phyloP scores from a whole-genome alignment of 139 green algal genomes.

The Pseudopediastrum boryanum region DNA sequence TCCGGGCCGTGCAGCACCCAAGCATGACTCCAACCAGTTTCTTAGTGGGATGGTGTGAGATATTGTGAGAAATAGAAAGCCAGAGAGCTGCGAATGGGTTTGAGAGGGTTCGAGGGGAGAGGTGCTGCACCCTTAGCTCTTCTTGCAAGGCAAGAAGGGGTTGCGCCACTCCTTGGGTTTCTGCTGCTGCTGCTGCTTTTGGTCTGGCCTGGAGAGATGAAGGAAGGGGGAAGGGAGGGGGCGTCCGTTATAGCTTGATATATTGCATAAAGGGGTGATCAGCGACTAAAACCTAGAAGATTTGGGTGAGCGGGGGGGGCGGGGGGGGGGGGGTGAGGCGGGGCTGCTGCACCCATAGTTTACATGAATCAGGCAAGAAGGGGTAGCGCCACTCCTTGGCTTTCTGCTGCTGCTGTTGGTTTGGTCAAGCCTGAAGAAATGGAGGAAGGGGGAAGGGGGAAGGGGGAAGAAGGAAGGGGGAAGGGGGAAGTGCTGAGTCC shows the following conservation, averaged over 20 bases:
- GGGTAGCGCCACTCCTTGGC: constrained; percentile 64
- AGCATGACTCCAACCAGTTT: no score
- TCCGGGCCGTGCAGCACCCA: no score
- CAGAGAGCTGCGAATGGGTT: no score
- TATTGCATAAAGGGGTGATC: background rate
- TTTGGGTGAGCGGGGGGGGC: no score
- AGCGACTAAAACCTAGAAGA: background rate
- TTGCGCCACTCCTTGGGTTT: constrained; percentile 51
- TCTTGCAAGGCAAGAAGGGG: constrained; percentile 84
- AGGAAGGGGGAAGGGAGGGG: background rate
- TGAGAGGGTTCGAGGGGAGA: no score
- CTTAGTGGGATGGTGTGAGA: background rate
- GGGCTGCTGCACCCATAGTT: constrained; percentile 74
- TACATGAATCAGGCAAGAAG: constrained; percentile 80
- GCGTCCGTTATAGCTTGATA: no score
- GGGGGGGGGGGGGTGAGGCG: no score
- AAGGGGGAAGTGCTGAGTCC: no score
- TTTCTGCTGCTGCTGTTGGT: background rate
- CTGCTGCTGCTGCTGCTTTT: background rate
- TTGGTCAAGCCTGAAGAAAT: no score
- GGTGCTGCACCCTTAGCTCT: constrained; percentile 70
- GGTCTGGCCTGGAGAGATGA: background rate
- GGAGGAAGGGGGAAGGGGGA: no score
- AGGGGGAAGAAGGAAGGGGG: no score
- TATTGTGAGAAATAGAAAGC: background rate